Percentiles rank a stretch among this genome's conserved stretches.
Conservation (phyloP, 2,329 filamentous ascomycete species). For the Pseudogymnoascus destructans region DNA sequence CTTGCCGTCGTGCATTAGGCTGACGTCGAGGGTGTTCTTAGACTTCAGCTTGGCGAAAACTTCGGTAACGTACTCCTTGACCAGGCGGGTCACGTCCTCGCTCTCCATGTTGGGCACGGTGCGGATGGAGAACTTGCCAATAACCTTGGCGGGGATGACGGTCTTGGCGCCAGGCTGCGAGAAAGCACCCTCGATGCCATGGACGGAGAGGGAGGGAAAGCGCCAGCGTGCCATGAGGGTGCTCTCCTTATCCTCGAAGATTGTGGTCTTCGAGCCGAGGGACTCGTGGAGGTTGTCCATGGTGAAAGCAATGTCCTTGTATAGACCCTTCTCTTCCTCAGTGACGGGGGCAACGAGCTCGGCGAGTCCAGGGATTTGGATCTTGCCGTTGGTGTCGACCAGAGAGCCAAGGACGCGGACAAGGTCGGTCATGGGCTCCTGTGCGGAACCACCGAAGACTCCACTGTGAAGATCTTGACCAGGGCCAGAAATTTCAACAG, state of each 20-base stretch:
- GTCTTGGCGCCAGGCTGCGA: constrained; percentile 91
- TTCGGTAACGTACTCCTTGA: constrained; percentile 71
- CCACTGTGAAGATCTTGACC: constrained; percentile 91
- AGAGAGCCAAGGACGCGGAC: constrained; percentile 69
- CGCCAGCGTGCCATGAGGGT: constrained; percentile 96
- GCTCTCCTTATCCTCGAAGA: constrained; percentile 76
- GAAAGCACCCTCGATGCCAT: constrained; percentile 92
- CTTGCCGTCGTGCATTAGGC: constrained; percentile 80
- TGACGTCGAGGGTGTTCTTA: constrained; percentile 80
- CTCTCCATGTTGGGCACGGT: constrained; percentile 97
- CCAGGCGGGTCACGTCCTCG: constrained; percentile 70
- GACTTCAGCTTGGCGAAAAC: constrained; percentile 76
- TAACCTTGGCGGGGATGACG: constrained; percentile 94
- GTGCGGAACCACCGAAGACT: constrained; percentile 89
- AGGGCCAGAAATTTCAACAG: constrained; percentile 77
- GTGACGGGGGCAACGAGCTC: constrained; percentile 87
- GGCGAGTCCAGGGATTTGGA: constrained; percentile 83
- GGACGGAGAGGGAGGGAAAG: constrained; percentile 83
- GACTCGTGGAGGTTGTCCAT: constrained; percentile 94
- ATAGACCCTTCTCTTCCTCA: constrained; percentile 75
- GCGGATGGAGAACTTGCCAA: constrained; percentile 95
- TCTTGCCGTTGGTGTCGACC: constrained; percentile 83
- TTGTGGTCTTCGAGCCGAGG: constrained; percentile 75
- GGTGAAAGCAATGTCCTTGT: constrained; percentile 80
- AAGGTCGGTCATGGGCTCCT: constrained; percentile 97